A percentile compares a stretch with the other conserved stretches of the same genome.
Evolutionary conservation across 768 basidiomycete genomes (phyloP).

Genomic region (Pholiota microspora): DNA sequence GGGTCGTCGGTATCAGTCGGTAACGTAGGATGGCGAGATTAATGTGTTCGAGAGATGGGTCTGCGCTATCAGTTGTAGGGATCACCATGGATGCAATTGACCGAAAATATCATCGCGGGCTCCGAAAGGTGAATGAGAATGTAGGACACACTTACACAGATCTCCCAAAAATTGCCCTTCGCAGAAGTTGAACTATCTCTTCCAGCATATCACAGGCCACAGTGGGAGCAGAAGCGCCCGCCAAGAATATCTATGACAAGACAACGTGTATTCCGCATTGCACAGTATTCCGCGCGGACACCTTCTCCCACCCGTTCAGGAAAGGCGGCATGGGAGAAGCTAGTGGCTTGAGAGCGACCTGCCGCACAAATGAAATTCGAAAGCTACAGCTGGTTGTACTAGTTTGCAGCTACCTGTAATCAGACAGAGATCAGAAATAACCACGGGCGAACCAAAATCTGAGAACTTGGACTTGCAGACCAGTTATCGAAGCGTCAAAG

Average conservation of each 20-base stretch:
- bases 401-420: too few relatives aligned
- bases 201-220: not conserved
- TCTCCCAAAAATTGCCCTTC: not conserved
- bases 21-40: too few relatives aligned
- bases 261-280: slow-evolving; percentile 14
- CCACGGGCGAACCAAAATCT: not conserved
- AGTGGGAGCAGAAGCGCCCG: slow-evolving; percentile 19
- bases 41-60: too few relatives aligned
- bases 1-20: too few relatives aligned
- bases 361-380: slow-evolving; percentile 6
- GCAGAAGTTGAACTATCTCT: not conserved
- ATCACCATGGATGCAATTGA: too few relatives aligned
- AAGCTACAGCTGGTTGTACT: too few relatives aligned
- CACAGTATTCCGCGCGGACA: not conserved
- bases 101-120: too few relatives aligned
- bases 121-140: too few relatives aligned
- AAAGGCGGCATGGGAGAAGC: not conserved
- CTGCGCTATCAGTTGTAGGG: too few relatives aligned
- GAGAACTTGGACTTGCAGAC: not conserved
- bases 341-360: not conserved
- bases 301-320: not conserved
- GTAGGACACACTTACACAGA: too few relatives aligned
- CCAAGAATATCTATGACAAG: slow-evolving; percentile 14
- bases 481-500: too few relatives aligned
- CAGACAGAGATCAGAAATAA: not conserved